phyloP scores from a whole-genome alignment of 192 early-diverging fungal species.

The Coemansia guatemalensis region DNA sequence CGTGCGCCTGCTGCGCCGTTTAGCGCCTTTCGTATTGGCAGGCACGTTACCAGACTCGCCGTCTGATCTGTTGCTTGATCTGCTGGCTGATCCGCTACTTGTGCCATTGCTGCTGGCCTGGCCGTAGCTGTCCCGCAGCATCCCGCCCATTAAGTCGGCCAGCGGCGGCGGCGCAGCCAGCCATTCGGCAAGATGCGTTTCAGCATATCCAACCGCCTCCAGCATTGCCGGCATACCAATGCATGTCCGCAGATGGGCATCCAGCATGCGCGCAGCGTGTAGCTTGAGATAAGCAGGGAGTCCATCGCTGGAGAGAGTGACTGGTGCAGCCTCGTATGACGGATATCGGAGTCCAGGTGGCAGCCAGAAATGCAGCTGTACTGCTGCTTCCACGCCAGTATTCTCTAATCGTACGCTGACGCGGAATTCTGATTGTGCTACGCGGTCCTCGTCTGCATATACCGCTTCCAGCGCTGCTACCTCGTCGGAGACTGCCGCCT shows the following conservation, averaged over 20 bases:
- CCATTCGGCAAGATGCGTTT: slow-evolving; percentile 48
- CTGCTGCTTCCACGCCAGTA: slow-evolving; percentile 8
- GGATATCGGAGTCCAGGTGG: slow-evolving; percentile 65
- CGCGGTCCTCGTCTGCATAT: slow-evolving; percentile 25
- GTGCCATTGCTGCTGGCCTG: no score
- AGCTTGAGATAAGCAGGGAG: slow-evolving; percentile 73
- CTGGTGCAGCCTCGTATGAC: slow-evolving; percentile 54
- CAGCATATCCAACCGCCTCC: slow-evolving; percentile 59
- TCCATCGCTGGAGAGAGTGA: slow-evolving; percentile 63
- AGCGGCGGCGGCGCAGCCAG: slow-evolving; percentile 30
- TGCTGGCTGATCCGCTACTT: slow-evolving; percentile 28
- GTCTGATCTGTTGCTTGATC: not conserved
- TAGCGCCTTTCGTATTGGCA: no score
- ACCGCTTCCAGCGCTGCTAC: slow-evolving; percentile 27
- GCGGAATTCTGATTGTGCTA: not conserved
- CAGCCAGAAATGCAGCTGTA: slow-evolving; percentile 64
- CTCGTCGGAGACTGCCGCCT: slow-evolving; percentile 23
- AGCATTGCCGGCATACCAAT: slow-evolving; percentile 56
- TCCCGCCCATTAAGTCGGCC: slow-evolving; percentile 29
- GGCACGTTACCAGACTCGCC: not conserved
- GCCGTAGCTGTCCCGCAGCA: slow-evolving; percentile 14
- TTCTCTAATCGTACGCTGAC: slow-evolving; percentile 24
- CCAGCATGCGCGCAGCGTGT: slow-evolving; percentile 55
- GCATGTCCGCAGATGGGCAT: slow-evolving; percentile 7
- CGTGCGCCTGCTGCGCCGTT: not conserved